These are phyloP conservation scores for Casuarina cunninghamiana DNA, from an alignment of 306 rosid genomes.

Conservation along the genomic window DNA sequence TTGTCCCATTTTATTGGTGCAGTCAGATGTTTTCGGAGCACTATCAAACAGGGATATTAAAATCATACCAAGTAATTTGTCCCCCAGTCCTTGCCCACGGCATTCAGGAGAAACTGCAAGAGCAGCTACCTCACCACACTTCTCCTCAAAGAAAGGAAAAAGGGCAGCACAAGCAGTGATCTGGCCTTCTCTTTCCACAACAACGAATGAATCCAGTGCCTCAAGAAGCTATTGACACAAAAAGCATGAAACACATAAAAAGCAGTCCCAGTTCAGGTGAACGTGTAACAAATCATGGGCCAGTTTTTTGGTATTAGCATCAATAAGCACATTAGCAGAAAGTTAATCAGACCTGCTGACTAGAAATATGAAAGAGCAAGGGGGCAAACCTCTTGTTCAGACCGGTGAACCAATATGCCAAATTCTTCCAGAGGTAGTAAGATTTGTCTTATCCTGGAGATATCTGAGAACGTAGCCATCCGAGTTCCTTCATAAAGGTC, in stretches of 20 bases:
- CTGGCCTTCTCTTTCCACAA: conserved; percentile 96
- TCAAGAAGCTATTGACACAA: conserved; percentile 53
- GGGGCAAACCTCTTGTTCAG: conserved; percentile 70
- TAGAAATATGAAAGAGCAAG: background rate
- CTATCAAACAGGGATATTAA: conserved; percentile 15
- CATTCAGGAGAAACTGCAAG: conserved; percentile 94
- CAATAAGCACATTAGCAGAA: background rate
- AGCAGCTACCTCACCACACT: conserved; percentile 92
- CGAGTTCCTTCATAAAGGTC: conserved; percentile 98
- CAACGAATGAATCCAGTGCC: conserved; percentile 58
- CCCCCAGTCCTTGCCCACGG: conserved; percentile 96
- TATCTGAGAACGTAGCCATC: conserved; percentile 64
- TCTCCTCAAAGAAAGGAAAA: conserved; percentile 73
- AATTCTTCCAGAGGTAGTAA: conserved; percentile 72
- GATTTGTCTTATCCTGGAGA: conserved; percentile 70
- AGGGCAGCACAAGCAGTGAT: conserved; percentile 94
- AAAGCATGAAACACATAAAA: background rate
- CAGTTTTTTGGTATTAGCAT: background rate
- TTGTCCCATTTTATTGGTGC: background rate
- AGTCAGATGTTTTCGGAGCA: conserved; percentile 9
- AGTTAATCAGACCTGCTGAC: background rate
- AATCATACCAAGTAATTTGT: conserved; percentile 87
- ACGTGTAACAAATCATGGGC: background rate
- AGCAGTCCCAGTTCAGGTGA: background rate
- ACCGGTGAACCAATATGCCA: conserved; percentile 78